Base-by-base conservation (phyloP, 2,329 filamentous ascomycete genomes). In the Fusarium temperatum region DNA sequence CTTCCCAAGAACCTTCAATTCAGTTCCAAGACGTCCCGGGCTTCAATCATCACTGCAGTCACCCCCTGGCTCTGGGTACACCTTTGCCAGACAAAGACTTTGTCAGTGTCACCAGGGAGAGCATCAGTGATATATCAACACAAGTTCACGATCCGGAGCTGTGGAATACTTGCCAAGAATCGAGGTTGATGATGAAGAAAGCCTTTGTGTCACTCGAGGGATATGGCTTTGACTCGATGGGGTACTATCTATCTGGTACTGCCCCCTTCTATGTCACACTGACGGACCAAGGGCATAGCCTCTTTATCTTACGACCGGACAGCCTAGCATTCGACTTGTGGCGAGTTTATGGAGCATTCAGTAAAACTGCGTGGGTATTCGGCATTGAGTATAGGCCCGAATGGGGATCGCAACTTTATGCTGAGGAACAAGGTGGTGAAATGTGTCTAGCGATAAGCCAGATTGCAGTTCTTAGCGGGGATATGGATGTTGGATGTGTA, bases 121-220 rank as follows among this genome's bases (percentile, higher is more conserved):
- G 12, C 8, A 47, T 15, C 0, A 15, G 1, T 8, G 44, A 47
- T 47, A 47, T 28, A 8, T 47, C 44, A 14, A 47, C 44, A 28
- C 18, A 47, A 0, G 2, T 47, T 11, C 3, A 3, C 8, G 24
- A 47, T 47, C 24, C 0, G 13, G 24, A 0, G 5, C 13, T 47
- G 13, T 47, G 44, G 24, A 15, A 47, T 28, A 28, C 44, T 7
- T 47, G 44, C 24, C 0, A 28, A 0, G 24, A 47, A 47, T 47
- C 44, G 44, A 47, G 24, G 18, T 11, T 47, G 13, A 28, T 28
- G 44, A 15, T 47, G 44, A 28, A 28, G 24, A 1, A 47, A 4
- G 18, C 44, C 3, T 47, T 11, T 5, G 18, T 15, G 0, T 5
- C 44, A 47, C 0, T 22, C 1, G 3, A 15, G 18, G 44, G 0